Base-by-base conservation (phyloP, 2,329 filamentous ascomycete genomes). In the Aspergillus candidus region DNA sequence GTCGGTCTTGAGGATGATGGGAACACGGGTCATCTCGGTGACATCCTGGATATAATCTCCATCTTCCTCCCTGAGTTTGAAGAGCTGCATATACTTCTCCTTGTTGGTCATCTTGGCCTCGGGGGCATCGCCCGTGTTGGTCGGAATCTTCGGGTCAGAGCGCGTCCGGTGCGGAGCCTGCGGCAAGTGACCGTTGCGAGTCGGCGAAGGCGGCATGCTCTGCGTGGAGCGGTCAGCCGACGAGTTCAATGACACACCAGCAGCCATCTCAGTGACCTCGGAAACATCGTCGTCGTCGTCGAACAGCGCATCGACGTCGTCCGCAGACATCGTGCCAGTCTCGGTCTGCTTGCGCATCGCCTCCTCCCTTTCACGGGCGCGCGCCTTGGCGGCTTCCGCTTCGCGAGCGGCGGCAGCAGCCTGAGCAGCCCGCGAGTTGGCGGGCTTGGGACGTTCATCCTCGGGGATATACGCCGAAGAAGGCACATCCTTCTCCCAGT, bases 401-500 rank as follows among this genome's bases (percentile, higher is more conserved):
- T 93, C 84, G 46, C 83, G 82, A 34, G 84, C 84, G 29, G 86
- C 86, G 31, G 84, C 85, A 41, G 83, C 79, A 41, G 86, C 85
- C 59, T 87, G 86, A 34, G 80, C 82, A 45, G 84, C 79, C 52
- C 88, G 81, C 57, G 86, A 80, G 49, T 84, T 85, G 10, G 80
- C 83, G 40, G 86, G 83, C 76, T 93, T 94, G 42, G 90, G 90
- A 45, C 90, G 85, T 73, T 98, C 93, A 63, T 98, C 93, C 63
- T 98, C 93, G 3, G 93, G 93, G 41, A 98, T 84, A 58, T 94
- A 98, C 2, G 90, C 87, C 35, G 91, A 96, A 51, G 90, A 97
- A 22, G 91, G 88, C 6, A 97, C 89, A 37, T 93, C 93, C 79
- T 97, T 98, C 82, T 98, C 93, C 93, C 93, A 98, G 76, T 96